A percentile compares a stretch with the other conserved stretches of the same genome.
phyloP scores from a whole-genome alignment of 441 rosid species.

The Arabidopsis hybrid region DNA sequence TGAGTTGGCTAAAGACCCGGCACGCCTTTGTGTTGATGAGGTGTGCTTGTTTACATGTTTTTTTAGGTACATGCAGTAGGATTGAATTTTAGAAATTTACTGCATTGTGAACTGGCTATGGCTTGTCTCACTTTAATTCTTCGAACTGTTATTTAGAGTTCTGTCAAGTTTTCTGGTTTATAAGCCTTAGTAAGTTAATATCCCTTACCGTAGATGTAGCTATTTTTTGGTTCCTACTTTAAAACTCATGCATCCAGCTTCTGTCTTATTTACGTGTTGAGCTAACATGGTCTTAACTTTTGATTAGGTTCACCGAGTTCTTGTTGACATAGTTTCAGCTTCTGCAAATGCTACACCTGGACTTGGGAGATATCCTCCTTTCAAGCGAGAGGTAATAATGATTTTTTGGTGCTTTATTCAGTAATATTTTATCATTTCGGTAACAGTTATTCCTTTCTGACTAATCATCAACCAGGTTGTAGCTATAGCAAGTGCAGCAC shows the following conservation, averaged over 20 bases:
- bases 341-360: slow-evolving; percentile 81
- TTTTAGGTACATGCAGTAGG: slow-evolving; percentile 17
- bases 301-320: slow-evolving; percentile 73
- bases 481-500: slow-evolving; percentile 72
- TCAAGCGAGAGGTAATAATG: slow-evolving; percentile 73
- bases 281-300: slow-evolving; percentile 35
- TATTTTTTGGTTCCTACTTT: slow-evolving; percentile 8
- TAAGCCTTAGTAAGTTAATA: neutral
- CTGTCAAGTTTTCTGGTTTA: slow-evolving; percentile 18
- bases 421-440: slow-evolving; percentile 7
- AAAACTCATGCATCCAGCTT: slow-evolving; percentile 16
- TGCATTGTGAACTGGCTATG: slow-evolving; percentile 1
- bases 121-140: slow-evolving; percentile 21
- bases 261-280: slow-evolving; percentile 16
- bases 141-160: slow-evolving; percentile 5
- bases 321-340: slow-evolving; percentile 75
- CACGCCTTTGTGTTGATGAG: slow-evolving; percentile 83
- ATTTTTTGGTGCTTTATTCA: slow-evolving; percentile 25
- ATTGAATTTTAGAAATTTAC: slow-evolving; percentile 12
- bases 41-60: slow-evolving; percentile 47
- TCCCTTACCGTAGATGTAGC: slow-evolving; percentile 5
- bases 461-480: slow-evolving; percentile 53
- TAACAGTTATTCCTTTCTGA: slow-evolving; percentile 16
- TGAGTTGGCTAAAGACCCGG: slow-evolving; percentile 84
- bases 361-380: slow-evolving; percentile 83